Evolutionary conservation across 192 early-diverging fungal genomes (phyloP).

Genomic region (Paraglomus brasilianum): DNA sequence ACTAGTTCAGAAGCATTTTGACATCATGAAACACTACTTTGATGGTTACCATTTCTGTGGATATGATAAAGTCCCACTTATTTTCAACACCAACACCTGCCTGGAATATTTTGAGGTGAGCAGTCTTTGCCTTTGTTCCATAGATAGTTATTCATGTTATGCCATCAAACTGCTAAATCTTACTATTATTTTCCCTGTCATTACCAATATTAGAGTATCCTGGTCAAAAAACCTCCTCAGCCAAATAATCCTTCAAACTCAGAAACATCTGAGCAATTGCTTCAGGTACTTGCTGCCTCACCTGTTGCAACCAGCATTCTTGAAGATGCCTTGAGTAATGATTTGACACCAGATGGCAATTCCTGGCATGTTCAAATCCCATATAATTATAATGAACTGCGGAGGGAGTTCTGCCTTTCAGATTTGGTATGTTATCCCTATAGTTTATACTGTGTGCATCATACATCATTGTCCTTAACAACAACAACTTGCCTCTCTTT

Average conservation of each 20-base stretch:
- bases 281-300: slow-evolving; percentile 36
- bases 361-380: slow-evolving; percentile 18
- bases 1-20: slow-evolving; percentile 28
- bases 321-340: slow-evolving; percentile 5
- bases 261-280: slow-evolving; percentile 32
- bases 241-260: slow-evolving; percentile 34
- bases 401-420: slow-evolving; percentile 28
- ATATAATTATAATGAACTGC: slow-evolving; percentile 12
- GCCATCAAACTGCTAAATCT: slow-evolving; percentile 5
- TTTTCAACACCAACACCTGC: slow-evolving; percentile 39
- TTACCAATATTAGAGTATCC: slow-evolving; percentile 27
- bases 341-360: slow-evolving; percentile 17
- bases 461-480: not conserved
- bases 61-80: slow-evolving; percentile 15
- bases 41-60: slow-evolving; percentile 32
- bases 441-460: slow-evolving; percentile 1
- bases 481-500: slow-evolving; percentile 23
- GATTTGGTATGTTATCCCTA: slow-evolving; percentile 29
- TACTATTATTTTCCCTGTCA: slow-evolving; percentile 12
- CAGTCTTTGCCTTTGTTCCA: not conserved
- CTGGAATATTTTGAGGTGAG: slow-evolving; percentile 39
- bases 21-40: slow-evolving; percentile 33
- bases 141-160: slow-evolving; percentile 14
- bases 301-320: slow-evolving; percentile 35
- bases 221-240: slow-evolving; percentile 10